A percentile compares a stretch with the other conserved stretches of the same genome.
phyloP scores from a whole-genome alignment of 1,284 basidiomycete genomes.

The Fistulinella cinereoalba region DNA sequence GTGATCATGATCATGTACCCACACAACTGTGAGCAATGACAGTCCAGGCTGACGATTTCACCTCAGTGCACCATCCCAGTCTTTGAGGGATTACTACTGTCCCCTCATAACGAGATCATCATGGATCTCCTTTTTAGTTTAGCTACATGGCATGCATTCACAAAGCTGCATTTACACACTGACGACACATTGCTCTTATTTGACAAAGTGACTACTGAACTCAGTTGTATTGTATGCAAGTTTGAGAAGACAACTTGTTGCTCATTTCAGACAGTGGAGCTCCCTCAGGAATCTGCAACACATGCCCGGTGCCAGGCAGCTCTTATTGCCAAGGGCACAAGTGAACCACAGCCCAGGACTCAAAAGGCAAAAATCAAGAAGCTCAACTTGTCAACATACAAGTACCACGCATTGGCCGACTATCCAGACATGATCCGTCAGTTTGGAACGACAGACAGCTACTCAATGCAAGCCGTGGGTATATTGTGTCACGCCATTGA shows the following conservation, averaged over 20 bases:
- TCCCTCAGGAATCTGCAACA: not conserved
- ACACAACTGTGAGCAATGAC: not conserved
- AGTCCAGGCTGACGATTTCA: not conserved
- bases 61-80: conserved; percentile 34
- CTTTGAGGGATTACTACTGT: conserved; percentile 34
- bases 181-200: conserved; percentile 25
- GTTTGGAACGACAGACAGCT: not conserved
- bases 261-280: not conserved
- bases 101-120: conserved; percentile 20
- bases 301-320: not conserved
- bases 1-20: conserved; percentile 2
- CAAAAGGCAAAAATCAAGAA: not conserved
- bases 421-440: conserved; percentile 13
- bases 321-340: not conserved
- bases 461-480: not conserved
- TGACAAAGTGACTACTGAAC: not conserved
- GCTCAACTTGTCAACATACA: not conserved
- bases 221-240: not conserved
- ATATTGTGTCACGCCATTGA: not conserved
- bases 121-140: conserved; percentile 14
- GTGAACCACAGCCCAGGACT: not conserved
- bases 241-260: not conserved
- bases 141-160: conserved; percentile 33
- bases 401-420: conserved; percentile 16
- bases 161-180: conserved; percentile 34